Evolutionary conservation across 495 filamentous ascomycete species (phyloP).

Genomic region (Trichodelitschia bisporula): DNA sequence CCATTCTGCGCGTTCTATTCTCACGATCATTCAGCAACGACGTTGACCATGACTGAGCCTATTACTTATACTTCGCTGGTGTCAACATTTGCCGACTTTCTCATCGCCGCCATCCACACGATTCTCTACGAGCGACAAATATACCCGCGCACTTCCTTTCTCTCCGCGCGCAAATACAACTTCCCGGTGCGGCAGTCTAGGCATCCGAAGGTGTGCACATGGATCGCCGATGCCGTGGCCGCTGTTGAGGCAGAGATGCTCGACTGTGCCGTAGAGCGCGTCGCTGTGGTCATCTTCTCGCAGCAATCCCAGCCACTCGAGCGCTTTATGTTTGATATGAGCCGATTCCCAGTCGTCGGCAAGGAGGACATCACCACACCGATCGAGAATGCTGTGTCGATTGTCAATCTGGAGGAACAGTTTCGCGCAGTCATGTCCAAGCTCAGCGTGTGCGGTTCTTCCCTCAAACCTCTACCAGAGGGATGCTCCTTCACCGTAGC

Average conservation of each 20-base stretch:
- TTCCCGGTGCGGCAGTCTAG: slow-evolving; percentile 71
- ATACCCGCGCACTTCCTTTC: slow-evolving; percentile 62
- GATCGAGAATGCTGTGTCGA: slow-evolving; percentile 15
- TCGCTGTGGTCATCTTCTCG: slow-evolving; percentile 55
- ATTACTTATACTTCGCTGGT: too few species aligned
- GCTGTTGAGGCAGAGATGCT: slow-evolving; percentile 52
- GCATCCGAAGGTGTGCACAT: slow-evolving; percentile 75
- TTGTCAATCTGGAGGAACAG: slow-evolving; percentile 42
- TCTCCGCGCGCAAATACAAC: slow-evolving; percentile 65
- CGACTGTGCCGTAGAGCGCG: slow-evolving; percentile 38
- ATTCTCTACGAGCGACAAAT: slow-evolving; percentile 70
- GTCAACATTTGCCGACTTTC: slow-evolving; percentile 60
- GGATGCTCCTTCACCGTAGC: slow-evolving; percentile 71
- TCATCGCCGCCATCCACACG: slow-evolving; percentile 75
- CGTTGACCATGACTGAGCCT: too few species aligned
- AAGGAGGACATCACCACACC: too few species aligned
- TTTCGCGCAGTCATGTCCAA: slow-evolving; percentile 32
- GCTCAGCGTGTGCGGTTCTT: slow-evolving; percentile 28
- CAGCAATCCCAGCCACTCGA: slow-evolving; percentile 29
- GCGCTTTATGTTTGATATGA: slow-evolving; percentile 67
- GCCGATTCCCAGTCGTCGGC: slow-evolving; percentile 41
- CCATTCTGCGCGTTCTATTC: too few species aligned
- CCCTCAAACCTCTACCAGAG: slow-evolving; percentile 37
- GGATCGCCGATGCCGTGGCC: slow-evolving; percentile 64
- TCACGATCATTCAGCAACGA: too few species aligned